Percentiles rank a stretch among this genome's conserved stretches.
Conservation (phyloP, 805 yeast species). For the Lachancea thermotolerans region DNA sequence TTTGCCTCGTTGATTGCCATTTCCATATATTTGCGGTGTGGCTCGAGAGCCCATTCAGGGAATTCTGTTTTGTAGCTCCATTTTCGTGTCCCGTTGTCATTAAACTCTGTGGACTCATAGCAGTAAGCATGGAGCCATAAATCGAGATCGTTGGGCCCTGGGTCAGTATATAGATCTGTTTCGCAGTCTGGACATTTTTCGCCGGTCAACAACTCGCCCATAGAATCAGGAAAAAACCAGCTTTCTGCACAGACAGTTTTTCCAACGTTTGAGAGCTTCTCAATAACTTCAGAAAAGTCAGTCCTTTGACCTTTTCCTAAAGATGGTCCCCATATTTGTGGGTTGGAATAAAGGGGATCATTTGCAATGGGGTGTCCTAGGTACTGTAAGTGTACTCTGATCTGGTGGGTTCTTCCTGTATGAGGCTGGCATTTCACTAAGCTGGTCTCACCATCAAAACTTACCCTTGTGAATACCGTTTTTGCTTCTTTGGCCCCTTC, state of each 20-base stretch:
- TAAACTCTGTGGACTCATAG: slow-evolving; percentile 50
- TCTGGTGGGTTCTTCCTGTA: slow-evolving; percentile 95
- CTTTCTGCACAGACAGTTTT: slow-evolving; percentile 60
- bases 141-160: slow-evolving; percentile 80
- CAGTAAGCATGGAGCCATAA: slow-evolving; percentile 88
- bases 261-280: slow-evolving; percentile 56
- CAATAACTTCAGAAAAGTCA: slow-evolving; percentile 42
- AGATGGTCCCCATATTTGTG: slow-evolving; percentile 67
- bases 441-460: slow-evolving; percentile 56
- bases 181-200: slow-evolving; percentile 60
- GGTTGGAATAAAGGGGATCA: slow-evolving; percentile 85
- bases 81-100: slow-evolving; percentile 25
- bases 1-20: slow-evolving; percentile 71
- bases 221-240: slow-evolving; percentile 52
- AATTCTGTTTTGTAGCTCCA: slow-evolving; percentile 74
- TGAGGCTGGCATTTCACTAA: slow-evolving; percentile 78
- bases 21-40: slow-evolving; percentile 58
- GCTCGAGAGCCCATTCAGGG: slow-evolving; percentile 76
- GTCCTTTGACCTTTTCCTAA: slow-evolving; percentile 59
- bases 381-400: slow-evolving; percentile 84
- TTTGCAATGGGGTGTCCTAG: slow-evolving; percentile 88
- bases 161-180: slow-evolving; percentile 71
- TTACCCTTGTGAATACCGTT: slow-evolving; percentile 60
- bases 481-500: slow-evolving; percentile 54
- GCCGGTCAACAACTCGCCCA: slow-evolving; percentile 63